phyloP scores from a whole-genome alignment of 2,329 filamentous ascomycete genomes.

The Rhynchosporium secalis region DNA sequence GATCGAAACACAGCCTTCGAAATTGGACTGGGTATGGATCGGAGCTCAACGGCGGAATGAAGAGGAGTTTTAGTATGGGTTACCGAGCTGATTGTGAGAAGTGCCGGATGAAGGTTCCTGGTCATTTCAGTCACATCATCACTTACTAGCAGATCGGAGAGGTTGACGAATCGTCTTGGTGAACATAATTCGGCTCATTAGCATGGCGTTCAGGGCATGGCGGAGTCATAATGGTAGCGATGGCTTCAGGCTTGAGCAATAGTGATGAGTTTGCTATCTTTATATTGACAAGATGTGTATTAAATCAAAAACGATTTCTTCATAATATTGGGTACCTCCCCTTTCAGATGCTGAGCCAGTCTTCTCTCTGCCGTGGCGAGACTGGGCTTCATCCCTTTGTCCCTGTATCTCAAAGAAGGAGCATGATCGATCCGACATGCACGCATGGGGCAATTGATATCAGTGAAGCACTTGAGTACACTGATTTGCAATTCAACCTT shows the following conservation, averaged over 20 bases:
- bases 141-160: conserved; percentile 36
- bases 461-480: no score
- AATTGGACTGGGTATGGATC: conserved; percentile 36
- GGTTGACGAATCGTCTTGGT: not conserved
- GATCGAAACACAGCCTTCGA: conserved; percentile 40
- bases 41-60: conserved; percentile 50
- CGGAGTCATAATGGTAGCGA: not conserved
- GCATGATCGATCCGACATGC: no score
- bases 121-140: conserved; percentile 80
- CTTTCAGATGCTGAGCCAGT: no score
- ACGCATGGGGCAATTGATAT: no score
- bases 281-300: conserved; percentile 10
- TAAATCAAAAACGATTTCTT: not conserved
- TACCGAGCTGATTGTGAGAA: conserved; percentile 78
- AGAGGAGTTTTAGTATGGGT: conserved; percentile 74
- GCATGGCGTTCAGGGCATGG: conserved; percentile 29
- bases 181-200: conserved; percentile 24
- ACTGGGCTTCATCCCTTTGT: no score
- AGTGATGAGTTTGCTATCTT: conserved; percentile 7
- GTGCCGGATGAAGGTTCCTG: conserved; percentile 71
- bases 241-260: conserved; percentile 10
- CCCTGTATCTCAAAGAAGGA: no score
- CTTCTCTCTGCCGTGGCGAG: no score
- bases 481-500: no score
- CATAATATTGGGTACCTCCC: not conserved